These are phyloP conservation scores for Tetrahymena thermophila DNA, from an alignment of 73 alveolate species.

Conservation along the genomic window DNA sequence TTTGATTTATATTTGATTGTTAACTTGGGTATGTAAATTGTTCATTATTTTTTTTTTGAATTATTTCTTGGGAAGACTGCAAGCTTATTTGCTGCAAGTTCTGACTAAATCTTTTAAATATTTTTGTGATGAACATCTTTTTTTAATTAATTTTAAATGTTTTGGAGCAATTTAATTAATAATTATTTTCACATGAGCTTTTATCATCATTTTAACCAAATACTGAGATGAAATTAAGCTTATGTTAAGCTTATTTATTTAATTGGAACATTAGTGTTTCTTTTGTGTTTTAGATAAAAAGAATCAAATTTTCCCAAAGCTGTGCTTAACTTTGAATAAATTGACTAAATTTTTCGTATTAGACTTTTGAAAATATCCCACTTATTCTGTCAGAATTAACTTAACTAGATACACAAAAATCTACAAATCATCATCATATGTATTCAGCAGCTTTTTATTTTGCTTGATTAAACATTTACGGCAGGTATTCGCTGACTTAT, in stretches of 20 bases:
- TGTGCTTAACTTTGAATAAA: not conserved
- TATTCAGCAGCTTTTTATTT: not conserved
- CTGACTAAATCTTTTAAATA: not conserved
- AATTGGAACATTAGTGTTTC: not conserved
- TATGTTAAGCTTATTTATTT: not conserved
- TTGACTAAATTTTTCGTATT: not conserved
- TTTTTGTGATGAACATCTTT: not conserved
- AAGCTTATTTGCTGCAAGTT: not conserved
- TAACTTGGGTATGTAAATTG: not conserved
- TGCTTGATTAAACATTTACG: no score
- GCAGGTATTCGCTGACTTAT: no score
- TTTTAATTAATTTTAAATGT: not conserved
- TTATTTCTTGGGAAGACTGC: not conserved
- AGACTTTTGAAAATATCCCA: not conserved
- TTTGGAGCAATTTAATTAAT: not conserved
- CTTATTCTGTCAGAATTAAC: not conserved
- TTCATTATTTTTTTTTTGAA: not conserved
- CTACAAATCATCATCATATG: not conserved
- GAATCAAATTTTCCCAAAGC: not conserved
- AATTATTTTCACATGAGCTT: not conserved
- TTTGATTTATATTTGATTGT: not conserved
- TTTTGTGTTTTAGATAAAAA: no score
- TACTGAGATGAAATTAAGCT: not conserved
- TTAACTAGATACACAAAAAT: no score
- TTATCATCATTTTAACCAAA: not conserved